Base-by-base conservation (phyloP, 2,329 filamentous ascomycete species). In the Pseudogymnoascus sp. region DNA sequence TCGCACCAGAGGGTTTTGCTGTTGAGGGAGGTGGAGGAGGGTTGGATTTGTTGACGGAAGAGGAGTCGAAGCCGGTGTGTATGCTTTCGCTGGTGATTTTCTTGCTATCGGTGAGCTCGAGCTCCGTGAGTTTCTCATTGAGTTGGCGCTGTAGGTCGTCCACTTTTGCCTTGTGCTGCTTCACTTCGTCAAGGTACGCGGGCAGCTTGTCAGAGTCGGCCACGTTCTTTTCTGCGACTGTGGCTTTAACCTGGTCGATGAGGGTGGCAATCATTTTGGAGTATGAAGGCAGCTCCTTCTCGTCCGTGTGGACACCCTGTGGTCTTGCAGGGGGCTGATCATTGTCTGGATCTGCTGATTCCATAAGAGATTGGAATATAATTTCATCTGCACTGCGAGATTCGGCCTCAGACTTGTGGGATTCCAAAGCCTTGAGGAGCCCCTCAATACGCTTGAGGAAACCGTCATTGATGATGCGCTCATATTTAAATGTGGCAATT, bases 201-300 rank as follows among this genome's bases (percentile, higher is more conserved):
- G 84, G 80, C 73, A 90, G 92, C 60, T 90, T 79, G 3, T 60
- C 25, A 5, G 21, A 40, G 68, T 88, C 84, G 18, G 84, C 81
- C 0, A 84, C 81, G 65, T 88, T 86, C 75, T 89, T 89, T 72
- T 92, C 89, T 60, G 89, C 85, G 68, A 90, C 86, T 76, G 85
- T 82, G 71, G 66, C 67, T 76, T 96, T 97, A 43, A 97, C 92
- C 76, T 96, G 90, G 71, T 99, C 95, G 18, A 97, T 84, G 70
- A 99, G 77, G n/a, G 88, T 86, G n/a, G 90, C 90, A 89, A 99
- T 93, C 95, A 99, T 99, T 80, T 96, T 91, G 40, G 91, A 95
- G 73, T 96, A 99, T 12, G 88, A 89, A 0, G 90, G 91, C 69
- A 90, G 85, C 71, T 82, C 73, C 74, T 89, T 84, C 69, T 88